Base-by-base conservation (phyloP, 768 basidiomycete genomes). In the Imleria badia region DNA sequence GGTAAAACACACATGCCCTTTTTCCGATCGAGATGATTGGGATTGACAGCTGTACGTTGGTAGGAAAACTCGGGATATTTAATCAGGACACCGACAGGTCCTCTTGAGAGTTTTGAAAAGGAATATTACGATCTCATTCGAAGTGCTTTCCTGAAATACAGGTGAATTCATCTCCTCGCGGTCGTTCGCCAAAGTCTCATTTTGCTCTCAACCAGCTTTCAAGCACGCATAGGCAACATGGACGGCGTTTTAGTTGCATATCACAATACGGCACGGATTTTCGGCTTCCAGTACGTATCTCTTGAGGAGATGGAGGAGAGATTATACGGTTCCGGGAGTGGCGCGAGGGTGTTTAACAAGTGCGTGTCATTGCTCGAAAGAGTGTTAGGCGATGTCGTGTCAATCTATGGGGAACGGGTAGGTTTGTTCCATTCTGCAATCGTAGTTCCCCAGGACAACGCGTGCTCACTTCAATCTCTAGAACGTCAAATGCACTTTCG, bases 201-300 rank as follows among this genome's bases (percentile, higher is more conserved):
- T 20, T 6, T 26, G 7, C 26, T 15, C 15, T 39, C n/a, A 6
- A 39, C 20, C 55, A 94, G 91, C 59, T 88, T 98, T 75, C 96
- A 99, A 78, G 95, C 83, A 3, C 86, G 96, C 6, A 98, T 99
- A 56, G 96, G 96, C 10, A 85, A 87, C 66, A 98, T 98, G 96
- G 94, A 97, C 65, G 96, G 96, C 15, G 87, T 98, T 9, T 78
- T 94, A 55, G 83, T 93, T 36, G 86, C 91, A 20, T 92, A 90
- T 65, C 91, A 93, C 65, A 97, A 96, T 58, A 95, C 91, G 1
- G 82, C 83, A 8, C 80, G 81, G 17, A 81, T 97, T 46, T 94
- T 94, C 62, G 96, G 96, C 1, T 98, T 98, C 76, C 93, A 98
- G 69, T 99, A 98, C 66, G 72, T 96, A 30, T 81, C 94, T 2